phyloP scores from a whole-genome alignment of 2,329 filamentous ascomycete species.

The Chalaropsis thielavioides region DNA sequence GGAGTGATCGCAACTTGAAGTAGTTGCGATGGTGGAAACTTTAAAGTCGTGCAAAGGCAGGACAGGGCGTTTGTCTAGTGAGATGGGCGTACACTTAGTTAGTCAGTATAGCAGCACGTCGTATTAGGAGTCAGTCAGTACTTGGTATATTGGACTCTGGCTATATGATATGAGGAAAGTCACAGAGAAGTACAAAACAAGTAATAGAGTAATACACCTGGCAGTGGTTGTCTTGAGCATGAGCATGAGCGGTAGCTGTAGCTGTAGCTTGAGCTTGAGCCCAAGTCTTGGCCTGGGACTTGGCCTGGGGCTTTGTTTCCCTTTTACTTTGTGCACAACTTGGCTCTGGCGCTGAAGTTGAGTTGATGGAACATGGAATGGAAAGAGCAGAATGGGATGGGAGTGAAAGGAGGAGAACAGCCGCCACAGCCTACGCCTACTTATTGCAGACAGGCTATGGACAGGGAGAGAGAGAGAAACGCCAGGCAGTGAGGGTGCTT shows the following conservation, averaged over 20 bases:
- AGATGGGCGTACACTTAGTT: background rate
- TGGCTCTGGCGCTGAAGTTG: background rate
- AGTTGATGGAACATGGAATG: conserved; percentile 1
- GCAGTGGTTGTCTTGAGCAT: background rate
- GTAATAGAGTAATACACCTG: background rate
- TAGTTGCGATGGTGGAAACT: background rate
- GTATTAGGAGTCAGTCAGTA: background rate
- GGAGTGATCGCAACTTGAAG: background rate
- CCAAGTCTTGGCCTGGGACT: background rate
- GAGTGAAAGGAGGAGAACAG: background rate
- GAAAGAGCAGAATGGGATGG: background rate
- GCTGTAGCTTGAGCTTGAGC: no score
- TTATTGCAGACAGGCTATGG: no score
- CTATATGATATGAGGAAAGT: background rate
- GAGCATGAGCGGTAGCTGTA: no score
- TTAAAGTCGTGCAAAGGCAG: background rate
- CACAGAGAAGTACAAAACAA: background rate
- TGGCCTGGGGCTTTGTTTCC: background rate
- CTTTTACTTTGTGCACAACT: background rate
- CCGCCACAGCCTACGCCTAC: no score
- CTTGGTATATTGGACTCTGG: background rate
- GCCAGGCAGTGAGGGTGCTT: background rate
- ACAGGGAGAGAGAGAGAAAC: background rate
- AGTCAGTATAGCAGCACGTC: background rate
- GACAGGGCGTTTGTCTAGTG: background rate